Base-by-base conservation (phyloP, 495 filamentous ascomycete genomes). In the Annulohypoxylon moriforme region DNA sequence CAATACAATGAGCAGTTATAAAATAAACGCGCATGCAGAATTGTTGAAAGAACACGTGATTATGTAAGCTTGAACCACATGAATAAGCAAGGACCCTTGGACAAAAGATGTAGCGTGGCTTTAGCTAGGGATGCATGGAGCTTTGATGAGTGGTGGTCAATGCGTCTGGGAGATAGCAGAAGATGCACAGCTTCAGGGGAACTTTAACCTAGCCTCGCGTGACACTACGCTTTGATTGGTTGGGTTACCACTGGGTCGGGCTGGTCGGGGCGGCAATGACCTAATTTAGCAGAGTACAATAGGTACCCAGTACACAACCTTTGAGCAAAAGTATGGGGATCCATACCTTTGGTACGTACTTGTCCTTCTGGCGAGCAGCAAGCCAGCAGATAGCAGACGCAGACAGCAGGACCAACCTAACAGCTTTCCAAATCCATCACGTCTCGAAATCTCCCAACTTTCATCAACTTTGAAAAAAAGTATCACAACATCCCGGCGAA, bases 371-470 rank as follows among this genome's bases (percentile, higher is more conserved):
- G 6, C 13, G 27, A 18, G 5, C 27, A 49, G 44, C 44, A 2
- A 25, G 44, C n/a, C n/a, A 16, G 18, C 46, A 13, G 46, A 4
- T 4, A 44, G 40, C 40, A 20, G 40, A 44, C 40, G 36, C 36
- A 40, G 36, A 40, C 14, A 57, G 27, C 40, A 57, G 33, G 57
- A 31, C 38, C 62, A 38, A 66, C 67, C 56, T 71, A 57, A 71
- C 62, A 71, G 62, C 68, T 72, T 67, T 67, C 58, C 52, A 67
- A 63, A 68, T 64, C 69, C 64, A 73, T 73, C 71, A 69, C 71
- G 71, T 66, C 70, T 64, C 49, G 58, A 18, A 65, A 68, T 49
- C 33, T 59, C 49, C 57, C 52, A 68, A 64, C 64, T 71, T 66
- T 38, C 61, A 42, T 36, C 42, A 65, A 56, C 22, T 42, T n/a